Percentiles rank a stretch among this genome's conserved stretches.
Evolutionary conservation across 805 yeast genomes (phyloP).

Genomic region (Myxozyma lipomycoides): DNA sequence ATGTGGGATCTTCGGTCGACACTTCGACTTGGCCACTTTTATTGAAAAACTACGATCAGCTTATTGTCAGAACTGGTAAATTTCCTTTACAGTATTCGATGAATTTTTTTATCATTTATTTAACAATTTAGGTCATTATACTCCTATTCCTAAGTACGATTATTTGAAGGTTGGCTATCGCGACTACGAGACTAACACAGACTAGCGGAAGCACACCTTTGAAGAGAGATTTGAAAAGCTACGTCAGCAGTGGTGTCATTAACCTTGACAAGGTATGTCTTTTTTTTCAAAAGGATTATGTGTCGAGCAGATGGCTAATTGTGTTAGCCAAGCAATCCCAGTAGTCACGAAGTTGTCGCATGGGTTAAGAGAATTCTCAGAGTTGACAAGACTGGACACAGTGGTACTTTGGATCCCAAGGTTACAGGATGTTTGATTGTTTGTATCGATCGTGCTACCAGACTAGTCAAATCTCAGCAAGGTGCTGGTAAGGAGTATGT

Average conservation of each 20-base stretch:
- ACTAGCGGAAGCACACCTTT: slow-evolving; percentile 77
- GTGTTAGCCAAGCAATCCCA: slow-evolving; percentile 80
- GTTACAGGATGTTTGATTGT: slow-evolving; percentile 98
- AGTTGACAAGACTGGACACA: slow-evolving; percentile 96
- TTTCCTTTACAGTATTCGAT: neutral
- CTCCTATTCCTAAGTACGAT: slow-evolving; percentile 41
- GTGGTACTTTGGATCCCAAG: slow-evolving; percentile 97
- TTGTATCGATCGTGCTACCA: slow-evolving; percentile 96
- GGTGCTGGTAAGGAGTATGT: slow-evolving; percentile 99
- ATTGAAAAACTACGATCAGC: slow-evolving; percentile 88
- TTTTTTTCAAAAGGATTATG: neutral
- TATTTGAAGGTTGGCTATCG: too few relatives aligned
- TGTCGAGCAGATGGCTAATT: neutral
- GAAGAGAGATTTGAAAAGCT: slow-evolving; percentile 86
- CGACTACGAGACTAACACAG: neutral
- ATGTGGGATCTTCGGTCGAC: slow-evolving; percentile 56
- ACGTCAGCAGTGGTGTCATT: slow-evolving; percentile 91
- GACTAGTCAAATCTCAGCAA: slow-evolving; percentile 97
- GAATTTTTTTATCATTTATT: neutral
- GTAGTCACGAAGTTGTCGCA: slow-evolving; percentile 98
- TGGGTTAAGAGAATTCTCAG: slow-evolving; percentile 96
- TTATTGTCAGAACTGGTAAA: slow-evolving; percentile 79
- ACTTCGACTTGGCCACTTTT: slow-evolving; percentile 95
- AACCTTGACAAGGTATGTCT: slow-evolving; percentile 71
- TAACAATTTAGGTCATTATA: slow-evolving; percentile 61